phyloP scores from a whole-genome alignment of 2,329 filamentous ascomycete species.

The Phaeosphaeriaceae sp. region DNA sequence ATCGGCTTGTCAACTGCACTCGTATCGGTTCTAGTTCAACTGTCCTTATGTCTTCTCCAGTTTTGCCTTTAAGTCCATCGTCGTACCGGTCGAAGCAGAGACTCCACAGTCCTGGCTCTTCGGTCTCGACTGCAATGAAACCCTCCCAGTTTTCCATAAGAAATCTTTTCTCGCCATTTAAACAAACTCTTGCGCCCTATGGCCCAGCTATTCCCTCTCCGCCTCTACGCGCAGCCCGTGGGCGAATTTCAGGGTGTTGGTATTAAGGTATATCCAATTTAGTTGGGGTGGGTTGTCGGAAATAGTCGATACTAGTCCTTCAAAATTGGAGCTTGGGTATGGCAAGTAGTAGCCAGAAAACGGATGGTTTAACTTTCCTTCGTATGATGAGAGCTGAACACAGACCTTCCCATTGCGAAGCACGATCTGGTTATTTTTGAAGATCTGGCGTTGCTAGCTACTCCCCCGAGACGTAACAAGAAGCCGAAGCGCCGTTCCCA shows the following conservation, averaged over 20 bases:
- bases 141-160: conserved; percentile 62
- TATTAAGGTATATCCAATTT: conserved; percentile 72
- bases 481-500: conserved; percentile 9
- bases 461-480: conserved; percentile 9
- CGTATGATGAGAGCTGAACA: conserved; percentile 26
- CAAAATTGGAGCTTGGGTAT: conserved; percentile 54
- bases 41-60: conserved; percentile 29
- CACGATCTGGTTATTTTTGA: conserved; percentile 17
- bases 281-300: conserved; percentile 63
- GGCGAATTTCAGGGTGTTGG: conserved; percentile 47
- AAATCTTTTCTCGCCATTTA: conserved; percentile 62
- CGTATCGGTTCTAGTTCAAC: conserved; percentile 27
- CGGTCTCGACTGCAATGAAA: conserved; percentile 61
- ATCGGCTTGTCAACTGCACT: conserved; percentile 11
- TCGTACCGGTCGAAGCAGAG: conserved; percentile 57
- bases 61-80: conserved; percentile 48
- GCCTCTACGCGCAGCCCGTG: conserved; percentile 67
- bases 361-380: conserved; percentile 41
- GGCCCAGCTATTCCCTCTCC: conserved; percentile 56
- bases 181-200: conserved; percentile 72
- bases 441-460: conserved; percentile 18
- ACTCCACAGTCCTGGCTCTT: conserved; percentile 56
- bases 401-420: conserved; percentile 25
- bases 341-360: conserved; percentile 58
- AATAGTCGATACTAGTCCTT: conserved; percentile 56